A percentile compares a stretch with the other conserved stretches of the same genome.
Evolutionary conservation across 2,329 filamentous ascomycete genomes (phyloP).

Genomic region (Zelopaecilomyces penicillatus): DNA sequence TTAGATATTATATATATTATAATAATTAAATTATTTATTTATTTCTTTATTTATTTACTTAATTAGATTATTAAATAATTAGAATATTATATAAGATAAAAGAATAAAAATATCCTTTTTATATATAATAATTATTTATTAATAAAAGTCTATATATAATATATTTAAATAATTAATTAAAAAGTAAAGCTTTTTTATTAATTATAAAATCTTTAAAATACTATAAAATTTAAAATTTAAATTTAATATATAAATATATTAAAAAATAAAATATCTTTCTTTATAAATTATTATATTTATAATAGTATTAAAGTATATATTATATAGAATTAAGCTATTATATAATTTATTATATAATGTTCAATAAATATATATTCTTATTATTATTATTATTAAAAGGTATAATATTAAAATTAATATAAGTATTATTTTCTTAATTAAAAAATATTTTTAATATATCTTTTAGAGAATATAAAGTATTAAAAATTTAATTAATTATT

Average conservation of each 20-base stretch:
- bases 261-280: background rate
- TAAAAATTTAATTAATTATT: background rate
- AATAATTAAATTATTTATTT: no score
- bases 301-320: background rate
- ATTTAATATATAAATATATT: background rate
- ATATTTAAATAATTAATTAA: background rate
- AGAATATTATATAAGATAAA: no score
- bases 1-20: no score
- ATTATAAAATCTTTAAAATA: no score
- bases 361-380: background rate
- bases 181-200: background rate
- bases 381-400: conserved; percentile 8
- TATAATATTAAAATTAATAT: conserved; percentile 6
- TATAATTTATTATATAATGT: no score
- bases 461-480: background rate
- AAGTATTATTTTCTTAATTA: conserved; percentile 11
- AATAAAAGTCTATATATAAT: background rate
- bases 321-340: background rate
- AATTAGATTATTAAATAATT: no score
- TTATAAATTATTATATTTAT: background rate
- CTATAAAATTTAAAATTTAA: background rate
- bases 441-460: conserved; percentile 6
- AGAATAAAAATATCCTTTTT: no score
- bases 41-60: no score
- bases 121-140: no score